Evolutionary conservation across 1,284 basidiomycete genomes (phyloP), one percentile per base, ranked within the genome.

Genomic region (Pseudozyma thailandica): DNA sequence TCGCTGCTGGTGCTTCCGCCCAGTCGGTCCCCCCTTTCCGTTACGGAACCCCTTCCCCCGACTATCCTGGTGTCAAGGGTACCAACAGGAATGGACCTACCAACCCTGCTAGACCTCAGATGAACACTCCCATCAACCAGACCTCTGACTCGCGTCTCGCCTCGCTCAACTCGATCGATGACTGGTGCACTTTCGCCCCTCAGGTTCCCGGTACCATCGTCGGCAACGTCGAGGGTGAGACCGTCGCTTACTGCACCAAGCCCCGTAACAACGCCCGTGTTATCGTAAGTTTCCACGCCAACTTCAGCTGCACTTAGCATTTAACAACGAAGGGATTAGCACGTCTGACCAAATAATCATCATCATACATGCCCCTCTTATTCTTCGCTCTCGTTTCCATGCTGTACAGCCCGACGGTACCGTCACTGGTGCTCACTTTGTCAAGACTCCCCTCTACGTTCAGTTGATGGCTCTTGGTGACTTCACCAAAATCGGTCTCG

Each of bases 241-340:
- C 87, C 68, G 88, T 92, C 18, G 88, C 89, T 0, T 92, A 88
- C 87, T 92, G 90, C 85, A 90, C 89, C 33, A 89, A 81, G 72
- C 52, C 81, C 3, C 75, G 81, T 35, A 82, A 82, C 77, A 77
- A 81, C 33, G 81, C 81, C 2, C 81, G 81, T 65, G 80, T 82
- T 35, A 82, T 82, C 44, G 61, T 64, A 50, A 64, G 61, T 53
- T n/a, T 28, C 44, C n/a, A 5, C n/a, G 33, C 33, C 33, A 35
- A 35, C n/a, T n/a, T n/a, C n/a, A n/a, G n/a, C n/a, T n/a, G n/a
- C n/a, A n/a, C n/a, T n/a, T n/a, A n/a, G n/a, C n/a, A n/a, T n/a
- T n/a, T n/a, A n/a, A 31, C 30, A 31, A 31, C 30, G 30, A 31
- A 8, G 30, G 30, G n/a, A 6, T 35, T 35, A 5, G 33, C 33